Evolutionary conservation across 306 rosid genomes (phyloP).

Genomic region (Pyrus bretschneideri): DNA sequence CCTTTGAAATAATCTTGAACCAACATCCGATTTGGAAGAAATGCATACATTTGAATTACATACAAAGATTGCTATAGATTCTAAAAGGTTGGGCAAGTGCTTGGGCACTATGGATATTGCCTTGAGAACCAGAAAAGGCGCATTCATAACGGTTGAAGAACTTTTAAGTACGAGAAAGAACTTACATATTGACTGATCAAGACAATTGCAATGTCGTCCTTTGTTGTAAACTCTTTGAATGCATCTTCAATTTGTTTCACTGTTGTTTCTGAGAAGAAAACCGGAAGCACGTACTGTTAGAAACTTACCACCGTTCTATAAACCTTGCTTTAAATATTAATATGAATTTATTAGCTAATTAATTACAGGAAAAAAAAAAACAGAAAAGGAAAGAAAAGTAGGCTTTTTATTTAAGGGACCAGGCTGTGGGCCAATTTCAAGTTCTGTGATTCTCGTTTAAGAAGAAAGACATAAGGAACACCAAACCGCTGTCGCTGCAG

Average conservation of each 20-base stretch:
- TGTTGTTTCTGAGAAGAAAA: conserved; percentile 56
- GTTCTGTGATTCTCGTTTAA: not conserved
- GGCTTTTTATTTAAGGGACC: not conserved
- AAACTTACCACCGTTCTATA: not conserved
- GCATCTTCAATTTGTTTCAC: conserved; percentile 93
- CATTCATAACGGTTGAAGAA: not conserved
- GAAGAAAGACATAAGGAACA: not conserved
- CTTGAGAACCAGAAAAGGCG: conserved; percentile 4
- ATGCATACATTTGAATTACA: not conserved
- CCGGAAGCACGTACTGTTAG: not conserved
- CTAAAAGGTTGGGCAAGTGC: not conserved
- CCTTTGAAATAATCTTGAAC: not conserved
- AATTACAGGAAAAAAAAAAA: not conserved
- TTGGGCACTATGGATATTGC: not conserved
- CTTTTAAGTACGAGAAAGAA: conserved; percentile 1
- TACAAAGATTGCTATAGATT: not conserved
- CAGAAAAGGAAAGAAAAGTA: not conserved
- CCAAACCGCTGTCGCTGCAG: not conserved
- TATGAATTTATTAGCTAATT: not conserved
- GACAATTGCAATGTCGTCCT: conserved; percentile 81
- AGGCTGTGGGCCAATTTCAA: not conserved
- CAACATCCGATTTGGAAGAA: not conserved
- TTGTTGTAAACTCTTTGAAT: conserved; percentile 79
- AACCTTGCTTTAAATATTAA: not conserved
- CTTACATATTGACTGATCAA: conserved; percentile 96